phyloP scores from a whole-genome alignment of 1,284 basidiomycete genomes.

The Prillingera fragicola region DNA sequence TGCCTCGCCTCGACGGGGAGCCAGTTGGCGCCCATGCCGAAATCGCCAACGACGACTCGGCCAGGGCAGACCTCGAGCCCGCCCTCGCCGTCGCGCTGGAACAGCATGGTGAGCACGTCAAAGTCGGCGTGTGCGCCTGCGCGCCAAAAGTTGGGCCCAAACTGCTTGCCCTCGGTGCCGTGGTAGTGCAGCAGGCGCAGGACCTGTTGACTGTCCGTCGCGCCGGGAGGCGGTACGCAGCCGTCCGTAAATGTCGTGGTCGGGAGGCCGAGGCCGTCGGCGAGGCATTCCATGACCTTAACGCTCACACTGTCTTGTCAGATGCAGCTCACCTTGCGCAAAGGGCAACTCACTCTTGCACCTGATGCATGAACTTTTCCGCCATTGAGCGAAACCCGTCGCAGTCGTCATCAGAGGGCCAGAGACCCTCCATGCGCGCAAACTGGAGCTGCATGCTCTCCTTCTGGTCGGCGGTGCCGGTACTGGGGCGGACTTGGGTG shows the following conservation, averaged over 20 bases:
- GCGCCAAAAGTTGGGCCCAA: conserved; percentile 33
- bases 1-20: conserved; percentile 27
- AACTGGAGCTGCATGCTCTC: conserved; percentile 24
- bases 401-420: conserved; percentile 25
- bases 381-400: conserved; percentile 15
- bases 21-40: conserved; percentile 31
- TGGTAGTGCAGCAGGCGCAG: conserved; percentile 33
- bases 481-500: conserved; percentile 15
- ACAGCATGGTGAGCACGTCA: conserved; percentile 28
- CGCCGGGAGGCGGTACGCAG: conserved; percentile 21
- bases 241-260: conserved; percentile 27
- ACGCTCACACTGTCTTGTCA: conserved; percentile 22
- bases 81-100: conserved; percentile 34
- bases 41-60: conserved; percentile 33
- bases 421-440: conserved; percentile 33
- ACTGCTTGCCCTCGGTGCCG: conserved; percentile 28
- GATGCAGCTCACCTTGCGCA: not conserved
- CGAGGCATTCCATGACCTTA: conserved; percentile 34
- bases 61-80: conserved; percentile 37
- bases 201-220: conserved; percentile 28
- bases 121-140: conserved; percentile 38
- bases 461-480: conserved; percentile 17
- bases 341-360: conserved; percentile 20
- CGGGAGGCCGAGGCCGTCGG: conserved; percentile 29
- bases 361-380: conserved; percentile 27